These are phyloP conservation scores for Lipomyces starkeyi DNA, from an alignment of 805 yeast species.

Conservation along the genomic window DNA sequence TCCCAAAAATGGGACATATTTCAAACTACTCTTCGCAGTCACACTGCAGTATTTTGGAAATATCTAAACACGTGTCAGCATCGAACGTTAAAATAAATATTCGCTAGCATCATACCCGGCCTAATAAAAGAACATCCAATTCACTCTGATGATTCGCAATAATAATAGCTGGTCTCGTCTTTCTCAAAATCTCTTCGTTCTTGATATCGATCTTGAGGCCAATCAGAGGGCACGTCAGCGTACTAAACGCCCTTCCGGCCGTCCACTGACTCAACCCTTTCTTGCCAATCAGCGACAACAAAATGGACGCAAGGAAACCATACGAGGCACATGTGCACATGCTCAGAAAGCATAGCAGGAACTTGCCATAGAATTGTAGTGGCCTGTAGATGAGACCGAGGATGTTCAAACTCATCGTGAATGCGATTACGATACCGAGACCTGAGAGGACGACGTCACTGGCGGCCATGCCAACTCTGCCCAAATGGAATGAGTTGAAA, in stretches of 20 bases:
- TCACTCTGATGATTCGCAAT: slow-evolving; percentile 92
- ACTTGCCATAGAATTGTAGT: slow-evolving; percentile 46
- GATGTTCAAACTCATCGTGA: slow-evolving; percentile 27
- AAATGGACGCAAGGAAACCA: slow-evolving; percentile 60
- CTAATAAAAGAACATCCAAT: slow-evolving; percentile 80
- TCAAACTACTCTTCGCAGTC: slow-evolving; percentile 85
- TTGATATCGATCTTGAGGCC: slow-evolving; percentile 74
- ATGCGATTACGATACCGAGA: slow-evolving; percentile 18
- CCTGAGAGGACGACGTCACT: slow-evolving; percentile 35
- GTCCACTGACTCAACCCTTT: slow-evolving; percentile 85
- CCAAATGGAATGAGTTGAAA: background rate
- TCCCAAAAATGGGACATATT: slow-evolving; percentile 87
- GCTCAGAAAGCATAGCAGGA: slow-evolving; percentile 43
- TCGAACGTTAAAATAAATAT: no score
- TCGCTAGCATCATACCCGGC: slow-evolving; percentile 49
- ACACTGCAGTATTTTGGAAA: slow-evolving; percentile 91
- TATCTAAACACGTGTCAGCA: slow-evolving; percentile 42
- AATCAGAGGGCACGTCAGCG: slow-evolving; percentile 61
- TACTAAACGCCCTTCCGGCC: slow-evolving; percentile 82
- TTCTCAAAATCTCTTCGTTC: slow-evolving; percentile 62
- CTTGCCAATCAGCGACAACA: slow-evolving; percentile 71
- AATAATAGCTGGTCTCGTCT: slow-evolving; percentile 71
- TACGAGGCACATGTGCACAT: slow-evolving; percentile 45
- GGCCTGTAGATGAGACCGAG: slow-evolving; percentile 43
- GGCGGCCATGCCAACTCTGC: slow-evolving; percentile 19